phyloP scores from a whole-genome alignment of 345 rosid genomes.

The Camelina laxa region DNA sequence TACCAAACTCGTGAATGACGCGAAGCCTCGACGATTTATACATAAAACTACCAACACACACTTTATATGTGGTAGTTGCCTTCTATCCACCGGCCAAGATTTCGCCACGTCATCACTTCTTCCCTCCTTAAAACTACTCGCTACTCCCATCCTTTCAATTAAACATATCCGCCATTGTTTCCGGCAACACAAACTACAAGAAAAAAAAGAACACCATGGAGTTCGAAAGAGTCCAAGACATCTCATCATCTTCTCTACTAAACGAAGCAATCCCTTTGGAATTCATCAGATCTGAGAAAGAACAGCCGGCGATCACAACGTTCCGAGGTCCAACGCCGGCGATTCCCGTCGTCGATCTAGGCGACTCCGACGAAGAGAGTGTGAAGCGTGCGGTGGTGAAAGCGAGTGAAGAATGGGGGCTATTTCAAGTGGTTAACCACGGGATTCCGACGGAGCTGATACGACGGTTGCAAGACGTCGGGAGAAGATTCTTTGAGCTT shows the following conservation, averaged over 20 bases:
- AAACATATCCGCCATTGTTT: conserved; percentile 27
- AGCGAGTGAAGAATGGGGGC: conserved; percentile 58
- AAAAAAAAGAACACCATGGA: conserved; percentile 36
- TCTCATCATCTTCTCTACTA: conserved; percentile 41
- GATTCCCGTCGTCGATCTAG: conserved; percentile 55
- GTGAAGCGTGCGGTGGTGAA: conserved; percentile 46
- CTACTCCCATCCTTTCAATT: not conserved
- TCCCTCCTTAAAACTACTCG: conserved; percentile 25
- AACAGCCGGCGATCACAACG: conserved; percentile 75
- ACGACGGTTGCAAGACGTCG: conserved; percentile 54
- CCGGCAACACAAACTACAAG: conserved; percentile 1
- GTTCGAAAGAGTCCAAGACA: conserved; percentile 57
- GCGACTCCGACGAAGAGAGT: conserved; percentile 35
- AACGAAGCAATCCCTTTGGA: conserved; percentile 59
- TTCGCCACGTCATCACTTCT: conserved; percentile 33
- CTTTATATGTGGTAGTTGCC: conserved; percentile 43
- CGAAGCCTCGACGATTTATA: not conserved
- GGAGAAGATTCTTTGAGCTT: conserved; percentile 71
- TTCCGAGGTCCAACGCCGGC: conserved; percentile 52
- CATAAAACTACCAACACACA: conserved; percentile 24
- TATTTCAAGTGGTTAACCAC: conserved; percentile 56
- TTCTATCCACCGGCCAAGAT: conserved; percentile 35
- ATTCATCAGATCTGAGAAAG: conserved; percentile 66
- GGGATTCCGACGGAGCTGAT: conserved; percentile 59
- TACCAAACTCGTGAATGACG: conserved; percentile 31